Evolutionary conservation across 306 rosid genomes (phyloP).

Genomic region (Hippophae gyantsensis): DNA sequence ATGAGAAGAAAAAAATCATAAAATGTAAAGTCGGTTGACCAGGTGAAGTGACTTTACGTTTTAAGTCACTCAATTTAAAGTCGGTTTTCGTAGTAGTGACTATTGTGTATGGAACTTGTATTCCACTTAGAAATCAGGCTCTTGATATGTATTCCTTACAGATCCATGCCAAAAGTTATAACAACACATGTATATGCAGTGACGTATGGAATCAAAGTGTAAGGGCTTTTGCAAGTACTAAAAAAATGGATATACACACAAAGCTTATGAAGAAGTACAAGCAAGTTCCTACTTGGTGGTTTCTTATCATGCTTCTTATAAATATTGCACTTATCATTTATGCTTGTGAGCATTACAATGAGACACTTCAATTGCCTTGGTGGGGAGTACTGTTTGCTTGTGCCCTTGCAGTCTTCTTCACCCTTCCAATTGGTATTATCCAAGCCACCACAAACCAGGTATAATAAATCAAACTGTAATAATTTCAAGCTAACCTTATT

Average conservation of each 20-base stretch:
- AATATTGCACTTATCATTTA: slow-evolving; percentile 55
- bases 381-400: slow-evolving; percentile 83
- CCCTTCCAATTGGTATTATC: slow-evolving; percentile 69
- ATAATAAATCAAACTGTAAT: not conserved
- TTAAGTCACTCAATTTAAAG: too few relatives aligned
- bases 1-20: too few relatives aligned
- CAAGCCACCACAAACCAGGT: slow-evolving; percentile 83
- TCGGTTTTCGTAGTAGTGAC: too few relatives aligned
- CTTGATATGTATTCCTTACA: too few relatives aligned
- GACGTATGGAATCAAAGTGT: slow-evolving; percentile 43
- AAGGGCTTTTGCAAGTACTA: slow-evolving; percentile 36
- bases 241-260: slow-evolving; percentile 52
- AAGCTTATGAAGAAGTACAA: slow-evolving; percentile 59
- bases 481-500: not conserved
- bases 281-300: slow-evolving; percentile 71
- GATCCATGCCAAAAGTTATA: too few relatives aligned
- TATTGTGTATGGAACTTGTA: too few relatives aligned
- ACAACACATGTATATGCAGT: slow-evolving; percentile 16
- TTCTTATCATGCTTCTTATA: slow-evolving; percentile 34
- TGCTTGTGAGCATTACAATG: slow-evolving; percentile 39
- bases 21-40: too few relatives aligned
- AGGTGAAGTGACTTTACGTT: too few relatives aligned
- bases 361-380: slow-evolving; percentile 76
- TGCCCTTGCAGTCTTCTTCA: slow-evolving; percentile 46
- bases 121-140: too few relatives aligned